These are phyloP conservation scores for Clitopilus hobsonii DNA, from an alignment of 768 basidiomycete species.

Conservation along the genomic window DNA sequence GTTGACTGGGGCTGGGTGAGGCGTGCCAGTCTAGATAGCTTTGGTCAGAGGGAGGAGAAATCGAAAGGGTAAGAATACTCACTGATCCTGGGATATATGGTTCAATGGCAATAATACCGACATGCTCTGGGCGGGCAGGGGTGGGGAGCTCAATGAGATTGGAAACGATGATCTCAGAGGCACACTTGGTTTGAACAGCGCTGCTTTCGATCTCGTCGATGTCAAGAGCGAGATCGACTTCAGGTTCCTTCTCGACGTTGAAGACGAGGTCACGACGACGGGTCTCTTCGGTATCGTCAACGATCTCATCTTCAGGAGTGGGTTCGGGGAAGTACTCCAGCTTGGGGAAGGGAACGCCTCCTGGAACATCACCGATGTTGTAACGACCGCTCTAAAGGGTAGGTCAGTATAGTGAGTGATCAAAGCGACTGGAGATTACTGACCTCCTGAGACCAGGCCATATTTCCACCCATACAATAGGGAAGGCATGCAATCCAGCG, in stretches of 20 bases:
- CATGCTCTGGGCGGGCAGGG: not conserved
- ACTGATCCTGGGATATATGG: not conserved
- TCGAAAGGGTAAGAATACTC: not conserved
- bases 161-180: not conserved
- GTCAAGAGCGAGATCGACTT: not conserved
- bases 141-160: not conserved
- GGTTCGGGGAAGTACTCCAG: not conserved
- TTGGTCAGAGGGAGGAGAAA: not conserved
- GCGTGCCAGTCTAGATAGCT: not conserved
- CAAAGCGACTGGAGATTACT: not conserved
- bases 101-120: not conserved
- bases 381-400: not conserved
- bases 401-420: not conserved
- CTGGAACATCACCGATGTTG: not conserved
- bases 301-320: not conserved
- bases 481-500: conserved; percentile 9
- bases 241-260: not conserved
- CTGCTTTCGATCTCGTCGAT: not conserved
- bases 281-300: not conserved
- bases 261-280: not conserved
- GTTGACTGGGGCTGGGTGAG: not conserved
- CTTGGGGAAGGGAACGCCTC: not conserved
- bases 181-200: not conserved
- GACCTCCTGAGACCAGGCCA: conserved; percentile 11
- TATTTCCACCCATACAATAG: conserved; percentile 11